Evolutionary conservation across 371 early-diverging fungal genomes (phyloP).

Genomic region (Rhizopus microsporus): DNA sequence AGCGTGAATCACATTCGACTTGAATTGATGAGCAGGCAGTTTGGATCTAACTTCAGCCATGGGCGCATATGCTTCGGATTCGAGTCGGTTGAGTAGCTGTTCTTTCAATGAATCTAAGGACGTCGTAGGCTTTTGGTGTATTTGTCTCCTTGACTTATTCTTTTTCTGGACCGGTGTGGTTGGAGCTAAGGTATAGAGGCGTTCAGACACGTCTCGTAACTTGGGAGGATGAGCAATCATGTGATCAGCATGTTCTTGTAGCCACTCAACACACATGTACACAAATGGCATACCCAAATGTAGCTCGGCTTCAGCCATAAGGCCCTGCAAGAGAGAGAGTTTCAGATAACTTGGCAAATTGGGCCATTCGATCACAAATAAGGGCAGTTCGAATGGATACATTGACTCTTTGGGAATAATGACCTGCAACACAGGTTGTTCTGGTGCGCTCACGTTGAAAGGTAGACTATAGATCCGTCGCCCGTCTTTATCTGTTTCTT

Average conservation of each 20-base stretch:
- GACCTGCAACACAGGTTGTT: slow-evolving; percentile 22
- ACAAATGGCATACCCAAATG: slow-evolving; percentile 71
- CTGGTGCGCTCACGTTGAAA: slow-evolving; percentile 20
- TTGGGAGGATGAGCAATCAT: slow-evolving; percentile 67
- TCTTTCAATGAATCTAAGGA: slow-evolving; percentile 30
- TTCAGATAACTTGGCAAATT: slow-evolving; percentile 73
- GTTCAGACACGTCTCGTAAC: slow-evolving; percentile 54
- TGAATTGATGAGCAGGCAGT: slow-evolving; percentile 70
- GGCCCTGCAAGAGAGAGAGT: slow-evolving; percentile 60
- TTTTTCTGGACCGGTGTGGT: neutral
- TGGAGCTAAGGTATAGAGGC: slow-evolving; percentile 26
- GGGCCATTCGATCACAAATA: slow-evolving; percentile 63
- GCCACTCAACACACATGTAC: slow-evolving; percentile 67
- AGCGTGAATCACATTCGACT: slow-evolving; percentile 55
- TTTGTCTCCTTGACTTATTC: neutral
- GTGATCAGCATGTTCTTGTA: slow-evolving; percentile 59
- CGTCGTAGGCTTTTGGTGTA: neutral
- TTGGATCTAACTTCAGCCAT: slow-evolving; percentile 54
- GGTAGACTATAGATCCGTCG: slow-evolving; percentile 24
- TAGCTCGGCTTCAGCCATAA: slow-evolving; percentile 55
- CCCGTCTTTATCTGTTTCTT: slow-evolving; percentile 22
- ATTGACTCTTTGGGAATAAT: slow-evolving; percentile 52
- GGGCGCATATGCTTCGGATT: slow-evolving; percentile 47
- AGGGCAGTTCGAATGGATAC: slow-evolving; percentile 71
- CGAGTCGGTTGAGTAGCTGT: slow-evolving; percentile 28